Evolutionary conservation across 2,329 filamentous ascomycete species (phyloP).

Genomic region (Massarina eburnea): DNA sequence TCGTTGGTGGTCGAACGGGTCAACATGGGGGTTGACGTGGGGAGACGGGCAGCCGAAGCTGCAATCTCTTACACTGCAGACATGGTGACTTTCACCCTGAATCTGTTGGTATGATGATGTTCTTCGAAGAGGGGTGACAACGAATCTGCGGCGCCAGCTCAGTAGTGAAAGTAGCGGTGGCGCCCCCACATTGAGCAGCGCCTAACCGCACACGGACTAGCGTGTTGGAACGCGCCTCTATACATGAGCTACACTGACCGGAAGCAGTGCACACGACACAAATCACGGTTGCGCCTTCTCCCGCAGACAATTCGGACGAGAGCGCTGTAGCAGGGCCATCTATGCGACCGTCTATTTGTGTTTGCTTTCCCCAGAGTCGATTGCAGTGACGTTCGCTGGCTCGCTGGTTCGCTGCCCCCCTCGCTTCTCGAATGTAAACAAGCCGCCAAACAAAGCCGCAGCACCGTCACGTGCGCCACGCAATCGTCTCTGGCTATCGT

Average conservation of each 20-base stretch:
- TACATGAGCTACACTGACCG: constrained; percentile 2
- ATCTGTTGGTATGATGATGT: constrained; percentile 5
- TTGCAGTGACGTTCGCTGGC: constrained; percentile 6
- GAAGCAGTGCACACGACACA: not conserved
- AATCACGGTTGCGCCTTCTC: not conserved
- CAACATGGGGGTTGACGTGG: constrained; percentile 35
- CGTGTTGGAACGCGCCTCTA: constrained; percentile 7
- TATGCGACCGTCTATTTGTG: constrained; percentile 7
- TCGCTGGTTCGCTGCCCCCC: constrained; percentile 9
- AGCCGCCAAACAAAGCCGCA: constrained; percentile 34
- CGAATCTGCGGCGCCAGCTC: constrained; percentile 8
- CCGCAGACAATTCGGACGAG: not conserved
- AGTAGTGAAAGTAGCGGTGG: not conserved
- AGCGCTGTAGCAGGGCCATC: not conserved
- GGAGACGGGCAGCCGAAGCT: constrained; percentile 51
- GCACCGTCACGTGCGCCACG: constrained; percentile 8
- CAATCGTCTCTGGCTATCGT: constrained; percentile 2
- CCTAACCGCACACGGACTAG: constrained; percentile 6
- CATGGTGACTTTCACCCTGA: constrained; percentile 26
- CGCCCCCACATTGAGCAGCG: constrained; percentile 7
- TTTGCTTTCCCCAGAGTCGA: not conserved
- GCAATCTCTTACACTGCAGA: constrained; percentile 48
- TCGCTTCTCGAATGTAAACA: constrained; percentile 36
- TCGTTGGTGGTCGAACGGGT: constrained; percentile 35
- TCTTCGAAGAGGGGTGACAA: constrained; percentile 17